Evolutionary conservation across 1,284 basidiomycete species (phyloP).

Genomic region (Leccinum griseonigrum): DNA sequence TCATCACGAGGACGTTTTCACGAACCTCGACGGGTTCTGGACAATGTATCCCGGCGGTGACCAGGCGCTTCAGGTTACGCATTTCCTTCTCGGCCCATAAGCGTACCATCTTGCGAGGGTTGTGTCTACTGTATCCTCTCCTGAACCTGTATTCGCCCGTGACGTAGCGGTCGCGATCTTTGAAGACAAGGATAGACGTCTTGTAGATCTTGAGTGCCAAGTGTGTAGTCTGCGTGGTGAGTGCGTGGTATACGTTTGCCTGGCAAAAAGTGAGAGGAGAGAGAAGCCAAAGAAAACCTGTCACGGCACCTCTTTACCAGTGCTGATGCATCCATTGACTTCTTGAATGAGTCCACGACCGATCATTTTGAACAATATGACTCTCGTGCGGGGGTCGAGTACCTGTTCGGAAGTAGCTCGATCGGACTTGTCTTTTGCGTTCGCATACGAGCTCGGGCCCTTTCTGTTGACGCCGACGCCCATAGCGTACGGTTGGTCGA

Average conservation of each 20-base stretch:
- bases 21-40: conserved; percentile 91
- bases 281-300: neutral
- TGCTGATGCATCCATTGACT: conserved; percentile 92
- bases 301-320: conserved; percentile 86
- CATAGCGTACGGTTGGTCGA: conserved; percentile 73
- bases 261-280: conserved; percentile 31
- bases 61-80: conserved; percentile 88
- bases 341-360: conserved; percentile 82
- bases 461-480: conserved; percentile 87
- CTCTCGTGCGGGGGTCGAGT: conserved; percentile 84
- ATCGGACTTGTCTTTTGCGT: conserved; percentile 91
- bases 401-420: conserved; percentile 95
- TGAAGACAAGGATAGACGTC: conserved; percentile 97
- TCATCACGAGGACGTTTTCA: conserved; percentile 97
- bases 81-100: conserved; percentile 99
- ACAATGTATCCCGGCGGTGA: conserved; percentile 78
- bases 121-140: conserved; percentile 87
- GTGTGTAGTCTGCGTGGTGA: conserved; percentile 61
- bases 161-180: conserved; percentile 95
- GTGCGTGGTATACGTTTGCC: conserved; percentile 93
- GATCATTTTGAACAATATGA: conserved; percentile 93
- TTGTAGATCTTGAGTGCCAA: conserved; percentile 98
- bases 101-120: conserved; percentile 98
- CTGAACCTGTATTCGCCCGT: conserved; percentile 91
- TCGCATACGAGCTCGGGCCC: conserved; percentile 80